Evolutionary conservation across 2,329 filamentous ascomycete species (phyloP).

Genomic region (Beauveria caledonica): DNA sequence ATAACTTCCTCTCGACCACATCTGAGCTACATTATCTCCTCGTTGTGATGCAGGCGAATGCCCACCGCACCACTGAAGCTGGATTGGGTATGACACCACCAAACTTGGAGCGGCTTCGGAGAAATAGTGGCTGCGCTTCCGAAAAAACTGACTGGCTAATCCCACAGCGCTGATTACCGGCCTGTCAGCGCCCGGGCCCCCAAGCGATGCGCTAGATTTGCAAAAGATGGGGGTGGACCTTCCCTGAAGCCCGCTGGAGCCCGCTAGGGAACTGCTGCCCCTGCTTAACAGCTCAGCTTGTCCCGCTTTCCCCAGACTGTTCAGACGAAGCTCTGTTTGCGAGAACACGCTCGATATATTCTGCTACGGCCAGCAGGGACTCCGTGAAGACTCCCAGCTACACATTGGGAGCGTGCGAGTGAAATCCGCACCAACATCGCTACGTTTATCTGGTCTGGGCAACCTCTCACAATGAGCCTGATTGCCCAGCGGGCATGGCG

Average conservation of each 20-base stretch:
- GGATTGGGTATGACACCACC: background rate
- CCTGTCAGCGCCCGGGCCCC: background rate
- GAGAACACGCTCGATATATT: background rate
- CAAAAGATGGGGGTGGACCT: slow-evolving; percentile 6
- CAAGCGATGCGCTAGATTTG: slow-evolving; percentile 5
- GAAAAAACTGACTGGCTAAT: background rate
- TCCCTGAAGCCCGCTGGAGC: slow-evolving; percentile 1
- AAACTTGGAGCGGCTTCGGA: slow-evolving; percentile 2
- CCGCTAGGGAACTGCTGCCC: background rate
- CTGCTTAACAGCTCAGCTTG: background rate
- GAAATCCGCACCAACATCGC: background rate
- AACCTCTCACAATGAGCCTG: background rate
- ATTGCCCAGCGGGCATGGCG: slow-evolving; percentile 5
- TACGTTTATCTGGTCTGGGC: background rate
- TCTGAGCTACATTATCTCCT: background rate
- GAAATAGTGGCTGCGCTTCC: slow-evolving; percentile 10
- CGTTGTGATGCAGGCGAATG: background rate
- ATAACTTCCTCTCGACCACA: too few species aligned
- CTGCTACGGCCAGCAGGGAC: background rate
- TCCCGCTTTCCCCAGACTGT: slow-evolving; percentile 10
- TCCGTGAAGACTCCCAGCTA: background rate
- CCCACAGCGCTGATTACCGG: slow-evolving; percentile 3
- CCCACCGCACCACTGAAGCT: too few species aligned
- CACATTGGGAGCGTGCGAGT: background rate
- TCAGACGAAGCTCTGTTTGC: slow-evolving; percentile 6